Conservation (phyloP, 164 flowering plant species). For the Magnolia officinalis region DNA sequence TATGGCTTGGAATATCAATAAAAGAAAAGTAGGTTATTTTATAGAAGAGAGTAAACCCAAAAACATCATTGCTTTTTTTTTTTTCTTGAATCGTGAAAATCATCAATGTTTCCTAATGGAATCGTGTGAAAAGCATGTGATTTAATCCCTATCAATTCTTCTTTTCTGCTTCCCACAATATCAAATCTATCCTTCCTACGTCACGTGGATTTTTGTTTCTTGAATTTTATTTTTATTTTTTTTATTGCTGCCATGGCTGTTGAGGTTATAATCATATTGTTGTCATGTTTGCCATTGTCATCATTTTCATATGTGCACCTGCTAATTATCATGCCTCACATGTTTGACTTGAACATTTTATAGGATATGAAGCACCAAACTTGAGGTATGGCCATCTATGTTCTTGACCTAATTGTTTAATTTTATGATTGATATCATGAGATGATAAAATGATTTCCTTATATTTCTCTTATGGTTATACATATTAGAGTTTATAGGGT, state of each 20-base stretch:
- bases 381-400: constrained; percentile 35
- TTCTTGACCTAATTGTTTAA: not conserved
- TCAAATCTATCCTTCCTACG: too few relatives aligned
- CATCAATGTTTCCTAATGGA: too few relatives aligned
- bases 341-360: constrained; percentile 8
- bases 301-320: not conserved
- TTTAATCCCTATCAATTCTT: too few relatives aligned
- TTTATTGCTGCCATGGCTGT: not conserved
- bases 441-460: not conserved
- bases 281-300: not conserved
- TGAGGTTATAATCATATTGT: not conserved
- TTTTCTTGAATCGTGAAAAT: too few relatives aligned
- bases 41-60: too few relatives aligned
- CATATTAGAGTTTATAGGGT: not conserved
- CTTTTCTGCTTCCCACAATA: too few relatives aligned
- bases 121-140: too few relatives aligned
- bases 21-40: too few relatives aligned
- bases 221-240: too few relatives aligned
- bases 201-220: too few relatives aligned
- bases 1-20: too few relatives aligned
- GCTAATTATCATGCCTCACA: not conserved
- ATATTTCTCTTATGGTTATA: not conserved
- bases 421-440: not conserved
- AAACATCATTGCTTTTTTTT: too few relatives aligned
- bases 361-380: constrained; percentile 63